Evolutionary conservation across 2,329 filamentous ascomycete species (phyloP).

Genomic region (Colletotrichum ledebouriae): DNA sequence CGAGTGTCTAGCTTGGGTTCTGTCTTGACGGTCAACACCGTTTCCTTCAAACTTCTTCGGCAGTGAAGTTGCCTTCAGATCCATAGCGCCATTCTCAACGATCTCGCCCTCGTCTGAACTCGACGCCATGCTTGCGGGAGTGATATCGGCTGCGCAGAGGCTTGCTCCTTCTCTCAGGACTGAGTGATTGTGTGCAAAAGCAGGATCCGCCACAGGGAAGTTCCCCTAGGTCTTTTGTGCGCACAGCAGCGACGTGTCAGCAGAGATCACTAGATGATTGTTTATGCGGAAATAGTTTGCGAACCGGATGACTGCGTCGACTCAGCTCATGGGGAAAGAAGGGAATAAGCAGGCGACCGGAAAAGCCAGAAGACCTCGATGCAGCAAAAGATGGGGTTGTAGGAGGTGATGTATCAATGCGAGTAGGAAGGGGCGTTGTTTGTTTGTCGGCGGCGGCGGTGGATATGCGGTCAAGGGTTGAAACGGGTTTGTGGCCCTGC

Average conservation of each 20-base stretch:
- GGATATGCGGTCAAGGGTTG: conserved; percentile 38
- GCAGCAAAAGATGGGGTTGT: conserved; percentile 15
- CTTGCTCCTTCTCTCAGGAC: conserved; percentile 1
- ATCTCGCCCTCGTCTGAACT: conserved; percentile 92
- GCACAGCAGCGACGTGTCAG: conserved; percentile 43
- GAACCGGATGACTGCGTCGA: conserved; percentile 45
- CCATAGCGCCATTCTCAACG: conserved; percentile 75
- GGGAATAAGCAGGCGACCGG: conserved; percentile 4
- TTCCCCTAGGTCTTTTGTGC: conserved; percentile 42
- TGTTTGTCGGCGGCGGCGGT: conserved; percentile 12
- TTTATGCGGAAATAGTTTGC: conserved; percentile 42
- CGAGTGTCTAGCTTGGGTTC: conserved; percentile 75
- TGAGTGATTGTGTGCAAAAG: conserved; percentile 12
- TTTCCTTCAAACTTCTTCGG: conserved; percentile 78
- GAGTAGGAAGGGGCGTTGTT: conserved; percentile 12
- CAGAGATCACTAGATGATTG: conserved; percentile 39
- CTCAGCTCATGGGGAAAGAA: conserved; percentile 42
- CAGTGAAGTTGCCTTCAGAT: conserved; percentile 89
- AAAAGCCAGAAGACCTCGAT: conserved; percentile 20
- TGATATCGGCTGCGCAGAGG: not conserved
- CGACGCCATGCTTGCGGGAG: conserved; percentile 48
- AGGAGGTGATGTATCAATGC: conserved; percentile 18
- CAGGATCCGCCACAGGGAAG: conserved; percentile 41
- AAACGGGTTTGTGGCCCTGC: conserved; percentile 18
- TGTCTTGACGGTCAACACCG: conserved; percentile 94